Percentiles rank a stretch among this genome's conserved stretches.
phyloP scores from a whole-genome alignment of 225 moss, liverwort and hornwort species.

The Neckera pumila region DNA sequence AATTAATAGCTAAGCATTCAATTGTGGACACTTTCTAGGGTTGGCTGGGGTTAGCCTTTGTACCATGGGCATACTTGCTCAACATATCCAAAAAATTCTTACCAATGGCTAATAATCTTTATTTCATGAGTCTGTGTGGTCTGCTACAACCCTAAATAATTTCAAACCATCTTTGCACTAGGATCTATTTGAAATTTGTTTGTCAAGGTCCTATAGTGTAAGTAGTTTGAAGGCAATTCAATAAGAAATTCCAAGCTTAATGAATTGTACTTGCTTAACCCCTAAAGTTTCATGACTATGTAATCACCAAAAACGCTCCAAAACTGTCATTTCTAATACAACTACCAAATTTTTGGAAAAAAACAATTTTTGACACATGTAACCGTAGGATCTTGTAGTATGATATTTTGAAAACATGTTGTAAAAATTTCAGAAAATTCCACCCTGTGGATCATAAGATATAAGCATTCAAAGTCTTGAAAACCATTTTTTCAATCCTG shows the following conservation, averaged over 20 bases:
- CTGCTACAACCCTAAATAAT: not conserved
- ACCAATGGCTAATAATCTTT: not conserved
- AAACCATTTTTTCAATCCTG: too few relatives aligned
- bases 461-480: too few relatives aligned
- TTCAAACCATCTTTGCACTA: not conserved
- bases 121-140: too few relatives aligned
- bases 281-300: too few relatives aligned
- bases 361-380: too few relatives aligned
- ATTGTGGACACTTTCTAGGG: not conserved
- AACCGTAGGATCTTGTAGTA: too few relatives aligned
- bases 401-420: too few relatives aligned
- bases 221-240: not conserved
- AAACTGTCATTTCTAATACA: too few relatives aligned
- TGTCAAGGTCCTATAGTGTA: not conserved
- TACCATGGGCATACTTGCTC: not conserved
- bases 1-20: not conserved
- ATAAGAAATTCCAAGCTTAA: not conserved
- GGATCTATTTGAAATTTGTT: not conserved
- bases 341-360: too few relatives aligned
- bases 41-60: not conserved
- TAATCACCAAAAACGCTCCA: too few relatives aligned
- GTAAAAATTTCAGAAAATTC: too few relatives aligned
- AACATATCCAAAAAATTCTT: not conserved
- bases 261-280: not conserved
- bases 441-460: too few relatives aligned